Percentiles rank a stretch among this genome's conserved stretches.
phyloP scores from a whole-genome alignment of 73 alveolate species.

The Symbiodinium natans region DNA sequence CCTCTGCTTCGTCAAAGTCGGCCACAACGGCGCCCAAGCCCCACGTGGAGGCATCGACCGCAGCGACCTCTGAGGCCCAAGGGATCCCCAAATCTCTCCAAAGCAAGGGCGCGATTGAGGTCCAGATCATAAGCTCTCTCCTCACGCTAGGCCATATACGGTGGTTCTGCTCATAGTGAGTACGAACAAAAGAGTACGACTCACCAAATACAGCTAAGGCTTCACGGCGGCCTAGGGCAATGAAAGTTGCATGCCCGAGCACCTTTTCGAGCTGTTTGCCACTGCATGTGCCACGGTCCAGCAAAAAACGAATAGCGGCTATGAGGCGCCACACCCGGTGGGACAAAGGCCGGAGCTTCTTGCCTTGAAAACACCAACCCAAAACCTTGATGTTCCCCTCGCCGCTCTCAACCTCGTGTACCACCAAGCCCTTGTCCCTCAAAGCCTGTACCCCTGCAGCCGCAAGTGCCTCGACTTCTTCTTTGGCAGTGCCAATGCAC shows the following conservation, averaged over 20 bases:
- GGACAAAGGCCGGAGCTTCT: neutral
- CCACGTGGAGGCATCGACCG: constrained; percentile 26
- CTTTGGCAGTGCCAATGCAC: neutral
- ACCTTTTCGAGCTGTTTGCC: constrained; percentile 40
- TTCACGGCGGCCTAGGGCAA: neutral
- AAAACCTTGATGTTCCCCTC: neutral
- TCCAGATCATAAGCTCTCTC: neutral
- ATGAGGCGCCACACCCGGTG: constrained; percentile 34
- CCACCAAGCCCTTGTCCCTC: constrained; percentile 4
- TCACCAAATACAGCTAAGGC: neutral
- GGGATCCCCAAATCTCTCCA: constrained; percentile 8
- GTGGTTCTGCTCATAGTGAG: neutral
- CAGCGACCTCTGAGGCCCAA: neutral
- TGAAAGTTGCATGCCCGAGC: constrained; percentile 4
- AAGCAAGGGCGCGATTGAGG: neutral
- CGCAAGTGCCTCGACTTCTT: neutral
- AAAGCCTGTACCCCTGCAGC: neutral
- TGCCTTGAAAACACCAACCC: constrained; percentile 9
- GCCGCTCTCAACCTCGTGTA: constrained; percentile 7
- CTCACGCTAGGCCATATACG: constrained; percentile 13
- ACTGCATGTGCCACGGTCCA: neutral
- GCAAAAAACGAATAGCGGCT: neutral
- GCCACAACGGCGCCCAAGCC: constrained; percentile 5
- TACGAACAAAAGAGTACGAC: neutral
- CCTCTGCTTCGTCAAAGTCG: neutral